Percentiles rank a stretch among this genome's conserved stretches.
phyloP scores from a whole-genome alignment of 495 filamentous ascomycete species.

The Cairneyella variabilis region DNA sequence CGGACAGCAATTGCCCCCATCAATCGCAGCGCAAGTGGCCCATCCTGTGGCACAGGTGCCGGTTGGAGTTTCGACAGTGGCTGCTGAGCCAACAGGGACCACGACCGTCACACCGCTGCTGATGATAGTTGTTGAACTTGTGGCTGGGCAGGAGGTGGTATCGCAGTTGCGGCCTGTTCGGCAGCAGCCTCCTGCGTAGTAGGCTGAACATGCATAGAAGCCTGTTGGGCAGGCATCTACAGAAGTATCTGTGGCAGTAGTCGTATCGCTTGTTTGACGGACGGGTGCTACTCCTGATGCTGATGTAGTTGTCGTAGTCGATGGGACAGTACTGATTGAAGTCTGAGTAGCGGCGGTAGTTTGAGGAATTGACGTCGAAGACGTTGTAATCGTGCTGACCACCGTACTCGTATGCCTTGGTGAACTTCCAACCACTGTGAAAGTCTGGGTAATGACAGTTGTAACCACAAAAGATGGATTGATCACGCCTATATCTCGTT shows the following conservation, averaged over 20 bases:
- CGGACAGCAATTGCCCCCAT: constrained; percentile 77
- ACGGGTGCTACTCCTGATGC: constrained; percentile 31
- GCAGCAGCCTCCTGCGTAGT: constrained; percentile 60
- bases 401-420: constrained; percentile 30
- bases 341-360: constrained; percentile 16
- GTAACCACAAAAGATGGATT: constrained; percentile 34
- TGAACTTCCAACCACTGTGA: constrained; percentile 20
- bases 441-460: constrained; percentile 12
- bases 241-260: constrained; percentile 16
- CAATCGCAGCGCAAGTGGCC: constrained; percentile 65
- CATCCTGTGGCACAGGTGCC: constrained; percentile 70
- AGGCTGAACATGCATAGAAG: constrained; percentile 70
- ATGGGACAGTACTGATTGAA: constrained; percentile 12
- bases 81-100: constrained; percentile 45
- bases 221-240: constrained; percentile 61
- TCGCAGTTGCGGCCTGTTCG: constrained; percentile 77
- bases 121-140: constrained; percentile 55
- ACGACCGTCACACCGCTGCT: constrained; percentile 63
- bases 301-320: constrained; percentile 27
- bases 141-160: constrained; percentile 49
- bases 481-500: constrained; percentile 23
- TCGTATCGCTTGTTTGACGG: constrained; percentile 32
- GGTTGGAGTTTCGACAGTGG: constrained; percentile 25
- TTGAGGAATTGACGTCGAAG: constrained; percentile 10
- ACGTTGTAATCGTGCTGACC: constrained; percentile 18